Conservation (phyloP, 345 rosid genomes). For the Cardamine occulta region DNA sequence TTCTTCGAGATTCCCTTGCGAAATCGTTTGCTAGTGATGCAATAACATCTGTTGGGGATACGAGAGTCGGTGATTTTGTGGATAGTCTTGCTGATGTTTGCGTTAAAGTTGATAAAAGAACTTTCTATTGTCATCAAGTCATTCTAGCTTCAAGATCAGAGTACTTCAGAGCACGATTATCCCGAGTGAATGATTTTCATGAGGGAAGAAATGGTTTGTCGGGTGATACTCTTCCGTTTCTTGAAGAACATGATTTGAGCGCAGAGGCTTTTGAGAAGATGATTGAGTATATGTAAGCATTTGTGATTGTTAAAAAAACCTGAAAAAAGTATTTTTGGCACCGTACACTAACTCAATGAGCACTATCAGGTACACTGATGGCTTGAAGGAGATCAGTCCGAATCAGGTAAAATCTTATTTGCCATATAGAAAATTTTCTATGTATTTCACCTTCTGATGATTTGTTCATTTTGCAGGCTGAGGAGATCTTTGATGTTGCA, state of each 20-base stretch:
- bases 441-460: slow-evolving; percentile 8
- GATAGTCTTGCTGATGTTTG: slow-evolving; percentile 89
- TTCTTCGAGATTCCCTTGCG: slow-evolving; percentile 61
- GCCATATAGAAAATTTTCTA: neutral
- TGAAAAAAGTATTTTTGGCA: neutral
- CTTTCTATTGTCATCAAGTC: slow-evolving; percentile 88
- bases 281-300: slow-evolving; percentile 90
- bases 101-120: slow-evolving; percentile 67
- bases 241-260: slow-evolving; percentile 91
- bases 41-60: slow-evolving; percentile 46
- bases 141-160: slow-evolving; percentile 94
- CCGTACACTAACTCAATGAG: slow-evolving; percentile 26
- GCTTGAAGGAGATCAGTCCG: slow-evolving; percentile 77
- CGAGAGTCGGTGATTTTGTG: slow-evolving; percentile 48
- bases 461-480: slow-evolving; percentile 61
- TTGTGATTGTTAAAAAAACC: neutral
- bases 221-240: slow-evolving; percentile 58
- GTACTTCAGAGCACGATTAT: slow-evolving; percentile 86
- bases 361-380: slow-evolving; percentile 91
- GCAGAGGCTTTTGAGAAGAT: slow-evolving; percentile 81
- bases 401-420: slow-evolving; percentile 61
- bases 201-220: slow-evolving; percentile 57
- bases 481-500: slow-evolving; percentile 95
- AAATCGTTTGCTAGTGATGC: slow-evolving; percentile 50
- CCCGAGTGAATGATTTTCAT: slow-evolving; percentile 72